Conservation (phyloP, 441 rosid species). For the Jatropha podagrica region DNA sequence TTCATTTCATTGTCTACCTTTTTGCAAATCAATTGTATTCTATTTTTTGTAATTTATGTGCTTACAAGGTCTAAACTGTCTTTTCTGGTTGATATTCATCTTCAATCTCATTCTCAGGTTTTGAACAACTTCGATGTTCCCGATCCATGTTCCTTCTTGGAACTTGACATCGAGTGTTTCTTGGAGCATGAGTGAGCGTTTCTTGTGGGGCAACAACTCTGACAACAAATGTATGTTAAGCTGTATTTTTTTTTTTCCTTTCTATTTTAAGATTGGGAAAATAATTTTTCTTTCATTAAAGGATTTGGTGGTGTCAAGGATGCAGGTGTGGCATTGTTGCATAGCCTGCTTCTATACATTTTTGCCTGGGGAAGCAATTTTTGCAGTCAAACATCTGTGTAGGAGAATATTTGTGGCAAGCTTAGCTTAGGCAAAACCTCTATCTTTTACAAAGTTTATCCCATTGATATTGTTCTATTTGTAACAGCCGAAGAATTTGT, state of each 20-base stretch:
- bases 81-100: not conserved
- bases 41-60: not conserved
- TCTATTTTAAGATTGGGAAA: too few relatives aligned
- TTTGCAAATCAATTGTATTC: not conserved
- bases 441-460: not conserved
- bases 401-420: not conserved
- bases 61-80: not conserved
- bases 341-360: not conserved
- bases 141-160: slow-evolving; percentile 88
- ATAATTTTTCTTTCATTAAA: not conserved
- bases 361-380: not conserved
- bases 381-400: not conserved
- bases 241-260: too few relatives aligned
- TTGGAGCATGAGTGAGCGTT: slow-evolving; percentile 22
- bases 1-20: not conserved
- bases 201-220: too few relatives aligned
- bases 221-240: slow-evolving; percentile 9
- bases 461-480: not conserved
- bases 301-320: too few relatives aligned
- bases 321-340: not conserved
- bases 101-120: slow-evolving; percentile 44
- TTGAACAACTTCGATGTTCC: slow-evolving; percentile 74
- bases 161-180: slow-evolving; percentile 63
- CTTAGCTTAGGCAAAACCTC: not conserved
- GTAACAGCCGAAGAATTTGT: too few relatives aligned